Evolutionary conservation across 2,329 filamentous ascomycete genomes (phyloP), one percentile per base, ranked within the genome.

Genomic region (Colletotrichum sp.): DNA sequence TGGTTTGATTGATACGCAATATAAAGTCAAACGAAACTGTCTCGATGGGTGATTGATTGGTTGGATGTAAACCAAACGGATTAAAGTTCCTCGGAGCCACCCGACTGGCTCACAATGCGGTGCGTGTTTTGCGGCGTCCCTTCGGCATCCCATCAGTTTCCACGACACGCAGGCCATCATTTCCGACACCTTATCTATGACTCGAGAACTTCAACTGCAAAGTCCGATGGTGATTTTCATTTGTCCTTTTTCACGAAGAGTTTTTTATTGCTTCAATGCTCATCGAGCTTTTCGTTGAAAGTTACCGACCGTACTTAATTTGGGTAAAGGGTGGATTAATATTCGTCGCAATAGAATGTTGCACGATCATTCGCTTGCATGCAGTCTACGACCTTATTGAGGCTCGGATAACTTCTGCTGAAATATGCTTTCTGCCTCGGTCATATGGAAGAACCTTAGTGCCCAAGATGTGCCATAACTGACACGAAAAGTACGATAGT

Each of bases 381-480:
- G 43, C 43, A 48, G 43, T 22, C 43, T 48, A 48, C 43, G 43
- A 48, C 43, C 12, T 48, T 22, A 48, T 48, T 48, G 1, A n/a
- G 39, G 39, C 39, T 48, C 5, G 18, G 43, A 22, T 13, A 6
- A 22, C 18, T 48, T 48, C 18, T 48, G 9, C 18, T 48, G 43
- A 4, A 48, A 48, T 48, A 22, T n/a, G 0, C 9, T 48, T 48
- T 48, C 43, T 48, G 18, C 6, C 18, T 48, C 7, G 43, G 22
- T 22, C 18, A 48, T 22, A 48, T 48, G 18, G 18, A 48, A 12
- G 43, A 48, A 48, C 43, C 43, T 48, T 48, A 48, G 22, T 48
- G 3, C 10, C 0, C 43, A 1, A 2, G 18, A 48, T 2, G 18
- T 12, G 9, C 18, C 18, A 10, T 18, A 22, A 48, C 6, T n/a